Evolutionary conservation across 2,329 filamentous ascomycete species (phyloP).

Genomic region (Microdochium bolleyi): DNA sequence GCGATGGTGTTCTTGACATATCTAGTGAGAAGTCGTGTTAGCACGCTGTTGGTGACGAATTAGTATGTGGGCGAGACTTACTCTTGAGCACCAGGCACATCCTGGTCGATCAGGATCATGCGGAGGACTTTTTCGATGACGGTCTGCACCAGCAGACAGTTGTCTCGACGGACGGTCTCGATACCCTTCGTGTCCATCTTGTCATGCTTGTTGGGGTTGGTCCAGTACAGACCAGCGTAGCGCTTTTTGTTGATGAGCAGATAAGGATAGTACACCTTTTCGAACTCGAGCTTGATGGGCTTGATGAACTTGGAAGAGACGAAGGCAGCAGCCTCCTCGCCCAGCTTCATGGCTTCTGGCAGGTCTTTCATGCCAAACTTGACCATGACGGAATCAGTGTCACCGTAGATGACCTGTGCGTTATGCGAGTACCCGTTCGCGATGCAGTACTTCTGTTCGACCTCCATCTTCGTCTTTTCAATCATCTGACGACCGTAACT

Average conservation of each 20-base stretch:
- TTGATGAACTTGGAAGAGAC: conserved; percentile 92
- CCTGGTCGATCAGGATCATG: conserved; percentile 91
- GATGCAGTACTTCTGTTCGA: conserved; percentile 82
- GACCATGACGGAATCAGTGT: conserved; percentile 99
- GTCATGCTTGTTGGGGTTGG: conserved; percentile 86
- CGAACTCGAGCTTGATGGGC: conserved; percentile 97
- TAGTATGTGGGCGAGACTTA: conserved; percentile 39
- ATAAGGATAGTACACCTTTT: conserved; percentile 98
- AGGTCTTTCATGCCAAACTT: conserved; percentile 91
- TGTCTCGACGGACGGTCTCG: conserved; percentile 94
- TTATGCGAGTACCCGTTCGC: conserved; percentile 93
- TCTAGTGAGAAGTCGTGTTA: conserved; percentile 38
- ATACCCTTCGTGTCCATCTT: conserved; percentile 99
- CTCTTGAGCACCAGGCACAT: conserved; percentile 87
- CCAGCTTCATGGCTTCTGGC: conserved; percentile 83
- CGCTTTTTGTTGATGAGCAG: conserved; percentile 99
- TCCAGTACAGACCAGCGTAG: conserved; percentile 97
- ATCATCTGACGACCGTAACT: conserved; percentile 99
- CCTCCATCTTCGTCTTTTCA: conserved; percentile 93
- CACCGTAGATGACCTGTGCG: conserved; percentile 95
- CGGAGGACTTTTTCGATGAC: conserved; percentile 94
- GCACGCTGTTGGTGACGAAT: conserved; percentile 12
- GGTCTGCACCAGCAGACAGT: conserved; percentile 89
- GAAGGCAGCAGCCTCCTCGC: conserved; percentile 81
- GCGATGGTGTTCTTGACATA: conserved; percentile 97